Evolutionary conservation across 2,329 filamentous ascomycete genomes (phyloP).

Genomic region (Cryoendolithus antarcticus): DNA sequence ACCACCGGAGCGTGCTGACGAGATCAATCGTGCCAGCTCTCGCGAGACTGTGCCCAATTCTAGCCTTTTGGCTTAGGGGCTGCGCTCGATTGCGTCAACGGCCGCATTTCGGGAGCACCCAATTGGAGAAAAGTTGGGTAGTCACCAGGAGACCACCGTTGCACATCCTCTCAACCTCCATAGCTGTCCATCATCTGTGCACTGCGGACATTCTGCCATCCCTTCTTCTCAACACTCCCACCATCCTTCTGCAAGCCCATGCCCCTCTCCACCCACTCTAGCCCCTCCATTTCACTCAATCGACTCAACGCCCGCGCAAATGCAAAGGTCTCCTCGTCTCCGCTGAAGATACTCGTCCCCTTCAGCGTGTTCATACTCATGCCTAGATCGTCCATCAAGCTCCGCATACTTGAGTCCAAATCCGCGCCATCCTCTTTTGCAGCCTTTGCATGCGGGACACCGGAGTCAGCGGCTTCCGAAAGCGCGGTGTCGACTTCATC

Average conservation of each 20-base stretch:
- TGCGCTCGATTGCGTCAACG: too few relatives aligned
- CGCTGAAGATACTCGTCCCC: slow-evolving; percentile 74
- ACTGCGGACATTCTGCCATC: slow-evolving; percentile 53
- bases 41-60: too few relatives aligned
- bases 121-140: too few relatives aligned
- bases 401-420: slow-evolving; percentile 59
- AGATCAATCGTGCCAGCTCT: too few relatives aligned
- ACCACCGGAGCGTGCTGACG: too few relatives aligned
- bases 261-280: slow-evolving; percentile 84
- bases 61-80: too few relatives aligned
- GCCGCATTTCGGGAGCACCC: too few relatives aligned
- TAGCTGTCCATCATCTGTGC: slow-evolving; percentile 55
- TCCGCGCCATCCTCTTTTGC: slow-evolving; percentile 22
- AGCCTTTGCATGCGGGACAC: slow-evolving; percentile 12
- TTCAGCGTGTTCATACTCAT: slow-evolving; percentile 77
- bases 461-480: slow-evolving; percentile 20
- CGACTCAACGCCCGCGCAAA: slow-evolving; percentile 81
- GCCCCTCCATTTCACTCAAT: slow-evolving; percentile 83
- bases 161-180: slow-evolving; percentile 29
- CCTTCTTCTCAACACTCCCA: slow-evolving; percentile 52
- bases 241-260: slow-evolving; percentile 50
- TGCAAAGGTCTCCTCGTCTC: slow-evolving; percentile 92
- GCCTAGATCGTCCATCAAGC: slow-evolving; percentile 77
- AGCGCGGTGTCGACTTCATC: slow-evolving; percentile 35
- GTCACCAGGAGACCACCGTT: background rate